A percentile compares a stretch with the other conserved stretches of the same genome.
Conservation (phyloP, 805 yeast genomes). For the Myxozyma geophila region DNA sequence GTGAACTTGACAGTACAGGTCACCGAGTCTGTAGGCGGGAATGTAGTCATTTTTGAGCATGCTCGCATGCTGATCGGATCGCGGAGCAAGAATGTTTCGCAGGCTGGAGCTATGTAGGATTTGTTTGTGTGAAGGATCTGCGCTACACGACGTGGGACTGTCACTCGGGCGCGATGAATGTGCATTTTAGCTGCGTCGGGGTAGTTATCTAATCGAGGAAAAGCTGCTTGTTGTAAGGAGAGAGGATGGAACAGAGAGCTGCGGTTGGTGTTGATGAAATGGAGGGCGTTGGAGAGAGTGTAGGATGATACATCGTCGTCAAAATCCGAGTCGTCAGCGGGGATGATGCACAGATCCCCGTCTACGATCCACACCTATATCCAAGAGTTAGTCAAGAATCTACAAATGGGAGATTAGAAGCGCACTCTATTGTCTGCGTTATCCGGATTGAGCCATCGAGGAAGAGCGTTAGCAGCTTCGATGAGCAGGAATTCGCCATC, state of each 20-base stretch:
- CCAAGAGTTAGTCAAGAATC: constrained; percentile 41
- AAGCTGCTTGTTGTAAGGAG: constrained; percentile 21
- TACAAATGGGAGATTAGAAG: neutral
- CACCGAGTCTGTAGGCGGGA: constrained; percentile 38
- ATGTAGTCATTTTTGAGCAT: constrained; percentile 32
- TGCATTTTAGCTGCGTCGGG: constrained; percentile 30
- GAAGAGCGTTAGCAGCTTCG: constrained; percentile 54
- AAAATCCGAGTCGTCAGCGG: constrained; percentile 9
- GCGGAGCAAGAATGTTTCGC: constrained; percentile 36
- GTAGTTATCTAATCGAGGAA: constrained; percentile 21
- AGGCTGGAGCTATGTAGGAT: constrained; percentile 37
- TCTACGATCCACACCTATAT: constrained; percentile 38
- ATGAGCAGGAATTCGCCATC: constrained; percentile 62
- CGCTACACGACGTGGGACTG: constrained; percentile 39
- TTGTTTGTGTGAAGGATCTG: constrained; percentile 36
- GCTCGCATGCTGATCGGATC: constrained; percentile 30
- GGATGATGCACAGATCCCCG: constrained; percentile 37
- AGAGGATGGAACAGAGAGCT: constrained; percentile 8
- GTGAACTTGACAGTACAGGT: constrained; percentile 36
- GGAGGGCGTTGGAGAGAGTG: constrained; percentile 6
- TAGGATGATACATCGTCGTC: neutral
- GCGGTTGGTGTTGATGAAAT: constrained; percentile 2
- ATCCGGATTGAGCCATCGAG: constrained; percentile 55
- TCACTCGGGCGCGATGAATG: constrained; percentile 36
- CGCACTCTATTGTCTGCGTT: constrained; percentile 54